Base-by-base conservation (phyloP, 257 asterid species). In the Rehmannia glutinosa region DNA sequence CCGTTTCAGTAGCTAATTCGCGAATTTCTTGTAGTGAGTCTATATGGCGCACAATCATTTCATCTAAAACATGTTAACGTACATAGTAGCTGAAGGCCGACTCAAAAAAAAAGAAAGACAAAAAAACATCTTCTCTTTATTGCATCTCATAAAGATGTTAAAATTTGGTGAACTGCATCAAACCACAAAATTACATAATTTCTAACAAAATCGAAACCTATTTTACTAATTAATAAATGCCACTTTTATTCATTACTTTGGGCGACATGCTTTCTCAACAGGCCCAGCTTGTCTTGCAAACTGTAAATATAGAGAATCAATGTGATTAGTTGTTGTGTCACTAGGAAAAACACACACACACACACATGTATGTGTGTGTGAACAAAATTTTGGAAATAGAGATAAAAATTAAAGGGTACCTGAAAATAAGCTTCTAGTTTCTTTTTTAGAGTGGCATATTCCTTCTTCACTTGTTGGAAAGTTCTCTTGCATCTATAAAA, bases 401-500 rank as follows among this genome's bases (percentile, higher is more conserved):
- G 24, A 42, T n/a, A 17, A 30, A 30, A 30, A 6, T 2, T 6
- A 47, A 47, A 12, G 3, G 70, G 76, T 6, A 88, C 96, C 96
- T 87, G 90, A 76, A 89, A 91, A 60, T 91, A 91, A 62, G 57
- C 62, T 84, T 89, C 86, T 32, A 91, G 87, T 66, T 91, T 89
- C 87, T 76, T 87, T 75, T 12, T 85, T 0, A 89, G 85, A 62
- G 87, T 33, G 25, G 78, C 69, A 72, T 87, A 73, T 79, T 91
- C 96, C 79, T 75, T 87, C 80, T 89, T 91, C 71, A 91, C 53
- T 46, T 82, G 95, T 41, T 83, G 86, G 72, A 87, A 89, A 67
- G 79, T 77, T 76, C 79, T 83, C 83, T 73, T 87, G 81, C 94
- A 89, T 75, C 96, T 91, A 80, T 53, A n/a, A 65, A 42, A 11